Base-by-base conservation (phyloP, 331 rosid species). In the Malus hybrid region DNA sequence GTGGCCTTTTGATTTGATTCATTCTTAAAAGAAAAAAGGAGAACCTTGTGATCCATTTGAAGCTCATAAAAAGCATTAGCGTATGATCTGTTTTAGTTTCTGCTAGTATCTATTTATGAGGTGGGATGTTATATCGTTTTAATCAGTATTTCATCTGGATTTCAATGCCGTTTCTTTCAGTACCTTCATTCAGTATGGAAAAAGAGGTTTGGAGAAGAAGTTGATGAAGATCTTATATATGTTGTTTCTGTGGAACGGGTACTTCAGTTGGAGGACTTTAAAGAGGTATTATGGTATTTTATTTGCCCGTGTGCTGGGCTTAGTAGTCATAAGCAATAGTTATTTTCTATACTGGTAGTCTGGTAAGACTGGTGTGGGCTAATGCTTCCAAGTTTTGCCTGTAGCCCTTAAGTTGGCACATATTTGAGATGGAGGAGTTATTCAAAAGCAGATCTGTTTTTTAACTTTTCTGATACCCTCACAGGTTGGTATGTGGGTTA, bases 231-330 rank as follows among this genome's bases (percentile, higher is more conserved):
- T 74, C 83, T 84, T 39, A 44, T 93, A 73, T 85, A 87, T 81
- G 63, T 78, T 78, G 88, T 93, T 82, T 44, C 70, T 30, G 93
- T 93, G 70, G 96, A 93, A 65, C 78, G 85, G 42, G 86, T 93
- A 55, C 90, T 91, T 72, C 97, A 93, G 75, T 85, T 90, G 85
- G 97, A 90, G 81, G 95, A 91, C 78, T 88, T 91, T 66, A 83
- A 88, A 80, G 96, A 91, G 96, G 98, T 91, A 73, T 60, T 66
- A 2, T 52, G 73, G 30, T 53, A 10, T 74, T 75, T 36, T 69
- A 11, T 72, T 73, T 73, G 20, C 32, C 29, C 7, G 0, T 24
- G 13, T 73, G 32, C 20, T 62, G 44, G 46, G 29, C 69, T 3
- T 10, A 60, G 66, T 34, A 57, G 53, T 57, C 26, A 2, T 62